Evolutionary conservation across 192 early-diverging fungal genomes (phyloP), one percentile per base, ranked within the genome.

Genomic region (Cladochytrium replicatum): DNA sequence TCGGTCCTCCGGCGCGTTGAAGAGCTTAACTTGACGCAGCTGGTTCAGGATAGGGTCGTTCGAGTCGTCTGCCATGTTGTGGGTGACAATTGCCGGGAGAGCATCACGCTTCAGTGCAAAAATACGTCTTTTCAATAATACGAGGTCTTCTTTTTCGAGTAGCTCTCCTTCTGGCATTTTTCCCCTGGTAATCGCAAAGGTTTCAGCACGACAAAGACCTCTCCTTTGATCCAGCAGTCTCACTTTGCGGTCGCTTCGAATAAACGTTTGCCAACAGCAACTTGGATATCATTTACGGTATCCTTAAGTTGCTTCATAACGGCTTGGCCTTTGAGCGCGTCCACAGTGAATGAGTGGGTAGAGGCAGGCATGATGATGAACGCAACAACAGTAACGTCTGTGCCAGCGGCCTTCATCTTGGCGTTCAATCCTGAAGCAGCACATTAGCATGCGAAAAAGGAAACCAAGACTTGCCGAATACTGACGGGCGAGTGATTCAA

Each of bases 321-420:
- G 24, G 92, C 94, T 64, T 97, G 94, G 25, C 89, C 90, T 68
- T 94, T 92, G 50, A 97, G 77, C 25, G 94, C 85, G 63, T 97
- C 94, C 4, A 95, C 92, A 3, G 91, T 90, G 63, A 87, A 97
- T 22, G 85, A 87, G 53, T 89, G 89, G 24, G 86, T 93, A 42
- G 72, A 73, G 7, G 89, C 89, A 3, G 94, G 94, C 75, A 91
- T 88, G 48, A 97, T 88, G 29, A 97, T 85, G 54, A 97, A 97
- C 4, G 91, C 92, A 7, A 97, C 94, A 0, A 97, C 90, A 0
- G 90, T 97, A 24, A 85, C 78, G 6, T 81, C 77, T 6, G 94
- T 95, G 41, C 77, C 77, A 48, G 69, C 70, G 6, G 80, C 75
- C 62, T 89, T 90, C 23, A 97, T 63, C 11, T 87, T 83, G 13